Percentiles rank a stretch among this genome's conserved stretches.
Conservation (phyloP, 345 rosid genomes). For the Populus pruinosa region DNA sequence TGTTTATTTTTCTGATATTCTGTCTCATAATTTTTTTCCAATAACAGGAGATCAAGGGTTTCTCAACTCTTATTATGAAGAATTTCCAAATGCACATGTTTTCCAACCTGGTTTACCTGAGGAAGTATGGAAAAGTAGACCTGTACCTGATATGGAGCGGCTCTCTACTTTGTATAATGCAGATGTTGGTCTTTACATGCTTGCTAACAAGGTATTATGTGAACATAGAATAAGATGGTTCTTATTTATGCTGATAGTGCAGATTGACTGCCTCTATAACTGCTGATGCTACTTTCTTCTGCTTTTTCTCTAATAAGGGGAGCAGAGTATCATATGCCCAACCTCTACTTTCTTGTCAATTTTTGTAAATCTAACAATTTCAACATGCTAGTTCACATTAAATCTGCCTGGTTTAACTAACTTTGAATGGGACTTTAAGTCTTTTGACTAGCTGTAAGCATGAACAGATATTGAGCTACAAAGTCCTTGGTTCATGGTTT, state of each 20-base stretch:
- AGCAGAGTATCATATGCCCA: not conserved
- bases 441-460: not conserved
- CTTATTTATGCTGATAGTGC: not conserved
- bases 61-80: slow-evolving; percentile 73
- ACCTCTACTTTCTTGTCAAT: not conserved
- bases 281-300: not conserved
- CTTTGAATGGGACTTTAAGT: not conserved
- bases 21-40: not conserved
- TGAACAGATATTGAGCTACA: not conserved
- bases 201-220: slow-evolving; percentile 83
- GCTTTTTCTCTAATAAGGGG: not conserved
- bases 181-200: slow-evolving; percentile 98
- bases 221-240: not conserved
- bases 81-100: slow-evolving; percentile 77
- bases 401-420: not conserved
- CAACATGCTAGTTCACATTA: not conserved
- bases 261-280: not conserved
- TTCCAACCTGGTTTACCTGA: slow-evolving; percentile 67
- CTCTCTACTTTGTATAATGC: slow-evolving; percentile 92
- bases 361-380: not conserved
- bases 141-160: slow-evolving; percentile 77
- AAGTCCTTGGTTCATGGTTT: no score
- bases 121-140: slow-evolving; percentile 54
- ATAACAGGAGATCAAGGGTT: slow-evolving; percentile 82
- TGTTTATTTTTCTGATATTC: not conserved